Conservation (phyloP, 192 early-diverging fungal species). For the Linnemannia hyalina region DNA sequence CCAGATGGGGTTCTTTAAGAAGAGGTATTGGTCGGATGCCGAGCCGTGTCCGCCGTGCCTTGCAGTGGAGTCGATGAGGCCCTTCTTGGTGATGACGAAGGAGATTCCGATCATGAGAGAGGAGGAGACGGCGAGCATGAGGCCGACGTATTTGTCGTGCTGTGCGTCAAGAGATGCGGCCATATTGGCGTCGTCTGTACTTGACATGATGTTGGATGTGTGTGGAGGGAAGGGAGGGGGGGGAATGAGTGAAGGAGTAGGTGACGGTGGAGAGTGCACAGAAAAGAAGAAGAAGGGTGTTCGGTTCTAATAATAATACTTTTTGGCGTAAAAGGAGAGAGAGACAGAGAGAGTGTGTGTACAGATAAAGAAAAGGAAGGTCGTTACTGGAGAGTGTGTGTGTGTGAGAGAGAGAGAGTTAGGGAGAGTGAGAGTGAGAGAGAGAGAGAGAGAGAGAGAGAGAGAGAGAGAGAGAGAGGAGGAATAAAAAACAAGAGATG, state of each 20-base stretch:
- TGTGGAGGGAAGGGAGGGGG: background rate
- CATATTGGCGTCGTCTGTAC: constrained; percentile 17
- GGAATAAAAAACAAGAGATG: background rate
- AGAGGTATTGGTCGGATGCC: constrained; percentile 82
- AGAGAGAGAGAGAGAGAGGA: background rate
- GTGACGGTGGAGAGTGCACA: background rate
- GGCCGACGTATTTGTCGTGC: constrained; percentile 86
- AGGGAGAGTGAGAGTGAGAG: background rate
- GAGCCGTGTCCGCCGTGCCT: constrained; percentile 67
- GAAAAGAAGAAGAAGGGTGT: background rate
- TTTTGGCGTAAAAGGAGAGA: background rate
- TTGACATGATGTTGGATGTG: constrained; percentile 21
- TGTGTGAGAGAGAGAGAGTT: background rate
- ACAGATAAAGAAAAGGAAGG: background rate
- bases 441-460: background rate
- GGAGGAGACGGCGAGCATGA: constrained; percentile 90
- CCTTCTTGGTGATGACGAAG: constrained; percentile 96
- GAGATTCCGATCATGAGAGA: constrained; percentile 91
- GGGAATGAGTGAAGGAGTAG: background rate
- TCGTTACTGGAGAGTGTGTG: background rate
- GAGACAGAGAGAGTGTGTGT: background rate
- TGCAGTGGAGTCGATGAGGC: constrained; percentile 83
- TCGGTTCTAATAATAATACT: constrained; percentile 1
- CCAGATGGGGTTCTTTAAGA: constrained; percentile 91
- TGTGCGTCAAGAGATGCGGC: constrained; percentile 41